Conservation (phyloP, 2,329 filamentous ascomycete genomes). For the Talaromyces rugulosus region DNA sequence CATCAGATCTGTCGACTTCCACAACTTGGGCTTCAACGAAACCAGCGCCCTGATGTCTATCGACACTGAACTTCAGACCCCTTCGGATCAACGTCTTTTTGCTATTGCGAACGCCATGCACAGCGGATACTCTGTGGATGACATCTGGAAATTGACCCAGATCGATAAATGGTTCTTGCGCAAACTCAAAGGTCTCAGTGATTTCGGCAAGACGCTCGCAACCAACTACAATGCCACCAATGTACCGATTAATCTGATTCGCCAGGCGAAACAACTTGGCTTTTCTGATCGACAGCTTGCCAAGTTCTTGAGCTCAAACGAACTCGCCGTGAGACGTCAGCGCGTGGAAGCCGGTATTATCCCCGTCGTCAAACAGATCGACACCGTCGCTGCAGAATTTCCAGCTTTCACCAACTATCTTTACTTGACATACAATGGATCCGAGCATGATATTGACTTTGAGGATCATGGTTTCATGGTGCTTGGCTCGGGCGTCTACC, state of each 20-base stretch:
- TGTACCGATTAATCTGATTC: constrained; percentile 62
- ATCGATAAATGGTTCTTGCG: constrained; percentile 98
- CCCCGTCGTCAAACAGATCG: constrained; percentile 95
- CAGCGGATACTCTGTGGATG: constrained; percentile 85
- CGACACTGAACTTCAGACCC: constrained; percentile 92
- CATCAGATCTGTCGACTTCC: constrained; percentile 89
- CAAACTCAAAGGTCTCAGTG: constrained; percentile 83
- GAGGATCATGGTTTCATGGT: constrained; percentile 94
- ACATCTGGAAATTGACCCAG: constrained; percentile 97
- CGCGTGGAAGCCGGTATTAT: constrained; percentile 81
- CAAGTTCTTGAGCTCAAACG: constrained; percentile 91
- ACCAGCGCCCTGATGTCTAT: constrained; percentile 91
- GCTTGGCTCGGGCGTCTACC: constrained; percentile 89
- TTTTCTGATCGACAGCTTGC: constrained; percentile 93
- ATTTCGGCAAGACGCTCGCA: constrained; percentile 79
- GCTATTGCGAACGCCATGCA: constrained; percentile 98
- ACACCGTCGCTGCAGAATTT: constrained; percentile 96
- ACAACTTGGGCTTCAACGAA: constrained; percentile 92
- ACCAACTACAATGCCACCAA: constrained; percentile 61
- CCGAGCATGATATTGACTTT: constrained; percentile 77
- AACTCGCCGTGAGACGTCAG: constrained; percentile 78
- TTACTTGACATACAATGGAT: constrained; percentile 92
- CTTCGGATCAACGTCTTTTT: constrained; percentile 94
- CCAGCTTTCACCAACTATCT: constrained; percentile 93
- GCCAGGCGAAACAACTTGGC: constrained; percentile 85